phyloP scores from a whole-genome alignment of 441 rosid genomes.

The Viola pubescens region DNA sequence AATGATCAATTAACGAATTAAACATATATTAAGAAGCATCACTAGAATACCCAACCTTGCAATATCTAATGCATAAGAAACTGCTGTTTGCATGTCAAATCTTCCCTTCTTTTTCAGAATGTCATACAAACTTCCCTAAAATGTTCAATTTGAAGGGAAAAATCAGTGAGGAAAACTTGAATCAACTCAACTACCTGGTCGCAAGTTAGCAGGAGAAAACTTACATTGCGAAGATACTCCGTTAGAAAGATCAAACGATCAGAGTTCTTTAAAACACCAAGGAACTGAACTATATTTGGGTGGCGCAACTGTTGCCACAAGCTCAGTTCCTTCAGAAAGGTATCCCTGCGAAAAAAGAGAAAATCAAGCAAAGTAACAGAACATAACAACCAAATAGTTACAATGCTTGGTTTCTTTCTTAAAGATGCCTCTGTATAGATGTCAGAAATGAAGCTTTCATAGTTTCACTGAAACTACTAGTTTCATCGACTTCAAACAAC shows the following conservation, averaged over 20 bases:
- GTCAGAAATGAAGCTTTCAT: background rate
- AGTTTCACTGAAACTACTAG: background rate
- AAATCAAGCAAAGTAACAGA: constrained; percentile 1
- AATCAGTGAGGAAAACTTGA: constrained; percentile 12
- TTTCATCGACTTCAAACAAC: background rate
- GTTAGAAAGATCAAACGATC: constrained; percentile 55
- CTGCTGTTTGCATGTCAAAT: constrained; percentile 41
- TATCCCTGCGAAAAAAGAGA: constrained; percentile 21
- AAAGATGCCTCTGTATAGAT: background rate
- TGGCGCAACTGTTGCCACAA: constrained; percentile 62
- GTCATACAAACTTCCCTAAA: constrained; percentile 56
- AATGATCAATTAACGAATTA: background rate
- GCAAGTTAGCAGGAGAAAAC: constrained; percentile 11
- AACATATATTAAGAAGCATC: background rate
- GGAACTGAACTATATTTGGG: constrained; percentile 69
- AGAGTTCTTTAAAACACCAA: constrained; percentile 51
- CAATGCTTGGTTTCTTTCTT: too few relatives aligned
- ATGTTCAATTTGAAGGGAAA: constrained; percentile 12
- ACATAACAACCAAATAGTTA: background rate
- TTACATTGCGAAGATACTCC: constrained; percentile 55
- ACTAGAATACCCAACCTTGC: constrained; percentile 35
- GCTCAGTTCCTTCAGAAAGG: constrained; percentile 51
- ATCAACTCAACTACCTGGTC: background rate
- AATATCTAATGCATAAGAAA: constrained; percentile 55
- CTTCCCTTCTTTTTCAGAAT: constrained; percentile 45